Conservation (phyloP, 108 stramenopile genomes). For the Nitzschia sp. region DNA sequence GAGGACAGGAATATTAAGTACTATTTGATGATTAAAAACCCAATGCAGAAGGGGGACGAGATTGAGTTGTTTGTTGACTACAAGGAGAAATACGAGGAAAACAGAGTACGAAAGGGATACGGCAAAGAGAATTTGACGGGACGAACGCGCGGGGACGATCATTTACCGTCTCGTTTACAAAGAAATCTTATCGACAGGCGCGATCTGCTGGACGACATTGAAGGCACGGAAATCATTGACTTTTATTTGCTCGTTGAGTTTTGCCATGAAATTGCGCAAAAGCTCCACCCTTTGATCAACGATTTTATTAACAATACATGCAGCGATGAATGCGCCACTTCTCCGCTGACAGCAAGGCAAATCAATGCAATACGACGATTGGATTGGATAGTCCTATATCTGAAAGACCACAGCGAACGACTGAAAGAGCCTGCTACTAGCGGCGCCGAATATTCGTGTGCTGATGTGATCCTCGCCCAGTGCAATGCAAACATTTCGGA, state of each 20-base stretch:
- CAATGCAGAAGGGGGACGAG: constrained; percentile 57
- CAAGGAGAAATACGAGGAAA: constrained; percentile 53
- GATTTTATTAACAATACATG: constrained; percentile 2
- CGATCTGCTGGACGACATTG: constrained; percentile 34
- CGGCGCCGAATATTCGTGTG: too few relatives aligned
- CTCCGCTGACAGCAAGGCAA: constrained; percentile 25
- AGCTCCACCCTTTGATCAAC: constrained; percentile 4
- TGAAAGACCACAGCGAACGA: not conserved
- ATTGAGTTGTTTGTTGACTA: constrained; percentile 74
- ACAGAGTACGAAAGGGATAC: constrained; percentile 77
- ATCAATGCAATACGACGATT: constrained; percentile 39
- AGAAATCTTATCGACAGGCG: constrained; percentile 61
- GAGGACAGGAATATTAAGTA: constrained; percentile 55
- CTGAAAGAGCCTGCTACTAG: constrained; percentile 1
- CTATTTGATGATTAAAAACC: constrained; percentile 40
- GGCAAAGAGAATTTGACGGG: constrained; percentile 46
- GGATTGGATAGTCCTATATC: constrained; percentile 29
- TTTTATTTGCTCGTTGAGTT: constrained; percentile 28
- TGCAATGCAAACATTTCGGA: not conserved
- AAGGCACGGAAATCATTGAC: constrained; percentile 23
- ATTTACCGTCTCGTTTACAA: constrained; percentile 33
- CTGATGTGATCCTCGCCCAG: constrained; percentile 8
- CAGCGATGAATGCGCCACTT: not conserved
- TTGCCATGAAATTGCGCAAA: constrained; percentile 12
- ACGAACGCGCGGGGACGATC: constrained; percentile 34